Evolutionary conservation across 2,329 filamentous ascomycete species (phyloP).

Genomic region (Talaromyces amestolkiae): DNA sequence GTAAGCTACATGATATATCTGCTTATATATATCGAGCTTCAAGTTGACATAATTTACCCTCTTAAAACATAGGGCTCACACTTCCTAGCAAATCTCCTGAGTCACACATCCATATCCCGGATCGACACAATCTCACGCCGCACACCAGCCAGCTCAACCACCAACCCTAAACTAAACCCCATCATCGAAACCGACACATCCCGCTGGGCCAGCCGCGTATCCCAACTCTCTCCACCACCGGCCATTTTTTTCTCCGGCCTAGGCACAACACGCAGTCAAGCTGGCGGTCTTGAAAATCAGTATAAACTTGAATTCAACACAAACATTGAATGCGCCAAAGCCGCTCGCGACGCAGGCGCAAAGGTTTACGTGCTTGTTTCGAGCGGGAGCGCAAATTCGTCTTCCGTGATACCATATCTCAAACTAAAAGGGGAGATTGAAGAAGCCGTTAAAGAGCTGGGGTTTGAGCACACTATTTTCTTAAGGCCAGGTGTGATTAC

Average conservation of each 20-base stretch:
- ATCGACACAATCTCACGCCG: constrained; percentile 49
- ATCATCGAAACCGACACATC: constrained; percentile 65
- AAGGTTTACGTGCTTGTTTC: constrained; percentile 77
- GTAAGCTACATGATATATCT: constrained; percentile 32
- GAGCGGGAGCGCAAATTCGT: constrained; percentile 51
- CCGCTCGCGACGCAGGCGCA: constrained; percentile 69
- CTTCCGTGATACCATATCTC: constrained; percentile 54
- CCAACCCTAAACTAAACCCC: constrained; percentile 62
- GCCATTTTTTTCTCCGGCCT: constrained; percentile 71
- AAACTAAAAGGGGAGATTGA: constrained; percentile 88
- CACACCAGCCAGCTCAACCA: constrained; percentile 45
- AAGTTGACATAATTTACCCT: background rate
- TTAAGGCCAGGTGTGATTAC: constrained; percentile 71
- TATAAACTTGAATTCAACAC: constrained; percentile 86
- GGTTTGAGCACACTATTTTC: constrained; percentile 76
- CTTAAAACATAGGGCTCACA: constrained; percentile 60
- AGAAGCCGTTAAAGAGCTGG: constrained; percentile 67
- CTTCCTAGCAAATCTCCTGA: constrained; percentile 61
- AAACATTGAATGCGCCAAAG: constrained; percentile 73
- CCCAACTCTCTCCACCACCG: constrained; percentile 55
- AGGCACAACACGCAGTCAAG: constrained; percentile 73
- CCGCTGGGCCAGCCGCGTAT: constrained; percentile 65
- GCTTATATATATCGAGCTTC: background rate
- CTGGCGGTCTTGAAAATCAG: constrained; percentile 75
- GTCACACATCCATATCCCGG: constrained; percentile 37